phyloP scores from a whole-genome alignment of 1,284 basidiomycete genomes.

The Phellopilus nigrolimitatus region DNA sequence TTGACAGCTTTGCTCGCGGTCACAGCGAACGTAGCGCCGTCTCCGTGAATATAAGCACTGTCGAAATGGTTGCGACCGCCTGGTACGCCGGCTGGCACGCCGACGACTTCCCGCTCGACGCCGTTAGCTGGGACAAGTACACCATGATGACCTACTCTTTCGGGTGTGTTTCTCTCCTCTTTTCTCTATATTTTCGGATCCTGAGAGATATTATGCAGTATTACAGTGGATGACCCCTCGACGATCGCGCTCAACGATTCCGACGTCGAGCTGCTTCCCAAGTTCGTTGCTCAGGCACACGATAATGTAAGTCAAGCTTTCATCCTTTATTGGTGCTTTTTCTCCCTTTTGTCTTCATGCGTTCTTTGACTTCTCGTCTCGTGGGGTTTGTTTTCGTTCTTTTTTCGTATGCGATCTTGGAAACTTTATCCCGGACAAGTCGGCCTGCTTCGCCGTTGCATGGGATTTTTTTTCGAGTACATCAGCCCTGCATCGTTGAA shows the following conservation, averaged over 20 bases:
- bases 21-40: too few species aligned
- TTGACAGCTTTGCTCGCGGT: too few species aligned
- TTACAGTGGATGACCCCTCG: slow-evolving; percentile 44
- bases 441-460: too few species aligned
- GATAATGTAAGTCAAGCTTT: slow-evolving; percentile 40
- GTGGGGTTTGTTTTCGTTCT: too few species aligned
- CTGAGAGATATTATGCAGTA: slow-evolving; percentile 30
- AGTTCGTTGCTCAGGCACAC: slow-evolving; percentile 52
- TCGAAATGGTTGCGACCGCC: slow-evolving; percentile 42
- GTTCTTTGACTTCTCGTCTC: too few species aligned
- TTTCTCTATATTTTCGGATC: not conserved
- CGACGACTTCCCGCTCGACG: slow-evolving; percentile 39
- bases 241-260: slow-evolving; percentile 38
- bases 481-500: too few species aligned
- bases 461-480: too few species aligned
- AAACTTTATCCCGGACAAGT: too few species aligned
- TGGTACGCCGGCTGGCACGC: slow-evolving; percentile 67
- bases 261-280: slow-evolving; percentile 40
- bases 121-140: slow-evolving; percentile 58
- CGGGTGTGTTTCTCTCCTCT: slow-evolving; percentile 40
- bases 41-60: too few species aligned
- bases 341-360: too few species aligned
- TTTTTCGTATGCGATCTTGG: too few species aligned
- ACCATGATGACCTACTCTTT: slow-evolving; percentile 62
- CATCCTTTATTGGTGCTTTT: too few species aligned